phyloP scores from a whole-genome alignment of 768 basidiomycete species.

The Trametes villosa region DNA sequence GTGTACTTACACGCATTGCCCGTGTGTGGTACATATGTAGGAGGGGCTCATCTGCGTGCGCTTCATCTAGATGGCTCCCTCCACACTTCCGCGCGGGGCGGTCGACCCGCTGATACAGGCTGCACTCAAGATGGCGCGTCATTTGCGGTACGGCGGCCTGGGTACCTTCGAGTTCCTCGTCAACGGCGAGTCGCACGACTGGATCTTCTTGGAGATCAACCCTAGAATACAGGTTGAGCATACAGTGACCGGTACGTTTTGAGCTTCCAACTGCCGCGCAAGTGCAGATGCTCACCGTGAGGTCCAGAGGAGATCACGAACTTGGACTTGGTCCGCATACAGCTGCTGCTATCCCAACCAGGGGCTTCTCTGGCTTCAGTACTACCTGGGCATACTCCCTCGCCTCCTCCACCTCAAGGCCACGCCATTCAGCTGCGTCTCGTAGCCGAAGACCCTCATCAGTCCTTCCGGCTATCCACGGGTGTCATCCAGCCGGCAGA shows the following conservation, averaged over 20 bases:
- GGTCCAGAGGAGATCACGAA: slow-evolving; percentile 23
- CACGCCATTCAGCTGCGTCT: slow-evolving; percentile 40
- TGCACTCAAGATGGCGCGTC: slow-evolving; percentile 32
- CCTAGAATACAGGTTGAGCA: slow-evolving; percentile 39
- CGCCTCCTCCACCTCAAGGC: slow-evolving; percentile 18
- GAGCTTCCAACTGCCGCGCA: too few species aligned
- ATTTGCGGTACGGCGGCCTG: slow-evolving; percentile 31
- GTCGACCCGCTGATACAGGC: slow-evolving; percentile 30
- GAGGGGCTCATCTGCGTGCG: neutral
- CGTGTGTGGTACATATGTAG: neutral
- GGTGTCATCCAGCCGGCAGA: slow-evolving; percentile 34
- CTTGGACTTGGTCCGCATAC: slow-evolving; percentile 38
- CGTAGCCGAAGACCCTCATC: slow-evolving; percentile 39
- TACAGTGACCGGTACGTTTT: slow-evolving; percentile 32
- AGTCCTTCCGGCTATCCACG: slow-evolving; percentile 35
- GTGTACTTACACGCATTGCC: neutral
- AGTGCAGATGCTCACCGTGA: too few species aligned
- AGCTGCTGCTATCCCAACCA: slow-evolving; percentile 29
- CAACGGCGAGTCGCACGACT: slow-evolving; percentile 28
- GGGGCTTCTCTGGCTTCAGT: neutral
- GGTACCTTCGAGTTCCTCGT: slow-evolving; percentile 42
- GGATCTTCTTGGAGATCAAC: slow-evolving; percentile 44
- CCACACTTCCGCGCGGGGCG: slow-evolving; percentile 31
- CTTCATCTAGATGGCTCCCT: slow-evolving; percentile 30
- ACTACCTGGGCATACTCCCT: neutral